These are phyloP conservation scores for Ceratocystis colombiana DNA, from an alignment of 2,329 filamentous ascomycete genomes.

Conservation along the genomic window DNA sequence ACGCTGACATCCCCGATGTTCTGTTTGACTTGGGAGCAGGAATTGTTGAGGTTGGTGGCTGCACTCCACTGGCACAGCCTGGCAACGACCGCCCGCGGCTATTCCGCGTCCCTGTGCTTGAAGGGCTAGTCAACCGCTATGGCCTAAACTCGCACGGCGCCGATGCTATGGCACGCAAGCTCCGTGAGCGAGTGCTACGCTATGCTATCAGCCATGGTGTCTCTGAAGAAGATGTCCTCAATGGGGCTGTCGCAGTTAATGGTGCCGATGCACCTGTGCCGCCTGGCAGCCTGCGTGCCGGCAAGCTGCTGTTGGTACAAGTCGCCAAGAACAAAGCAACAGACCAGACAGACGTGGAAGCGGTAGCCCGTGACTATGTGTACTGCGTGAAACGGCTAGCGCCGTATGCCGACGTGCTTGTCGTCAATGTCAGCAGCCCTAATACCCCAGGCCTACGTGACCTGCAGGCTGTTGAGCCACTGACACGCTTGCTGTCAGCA, in stretches of 20 bases:
- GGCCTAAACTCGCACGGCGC: conserved; percentile 88
- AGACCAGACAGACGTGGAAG: conserved; percentile 70
- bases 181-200: conserved; percentile 66
- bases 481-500: conserved; percentile 68
- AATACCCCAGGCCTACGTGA: conserved; percentile 88
- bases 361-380: conserved; percentile 73
- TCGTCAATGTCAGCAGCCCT: conserved; percentile 94
- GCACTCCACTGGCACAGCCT: conserved; percentile 74
- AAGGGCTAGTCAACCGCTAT: conserved; percentile 90
- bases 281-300: conserved; percentile 66
- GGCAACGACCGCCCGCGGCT: conserved; percentile 84
- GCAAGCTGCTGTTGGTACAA: conserved; percentile 77
- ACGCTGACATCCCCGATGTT: conserved; percentile 75
- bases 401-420: conserved; percentile 86
- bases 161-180: conserved; percentile 68
- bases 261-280: conserved; percentile 57
- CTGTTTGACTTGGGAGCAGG: conserved; percentile 76
- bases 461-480: conserved; percentile 71
- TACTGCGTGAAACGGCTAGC: conserved; percentile 76
- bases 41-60: conserved; percentile 85
- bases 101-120: conserved; percentile 72
- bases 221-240: conserved; percentile 61
- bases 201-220: conserved; percentile 65
- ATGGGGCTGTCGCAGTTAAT: conserved; percentile 41
- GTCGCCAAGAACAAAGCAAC: conserved; percentile 96